Evolutionary conservation across 169 alveolate genomes (phyloP).

Genomic region (Cryptosporidium sp.): DNA sequence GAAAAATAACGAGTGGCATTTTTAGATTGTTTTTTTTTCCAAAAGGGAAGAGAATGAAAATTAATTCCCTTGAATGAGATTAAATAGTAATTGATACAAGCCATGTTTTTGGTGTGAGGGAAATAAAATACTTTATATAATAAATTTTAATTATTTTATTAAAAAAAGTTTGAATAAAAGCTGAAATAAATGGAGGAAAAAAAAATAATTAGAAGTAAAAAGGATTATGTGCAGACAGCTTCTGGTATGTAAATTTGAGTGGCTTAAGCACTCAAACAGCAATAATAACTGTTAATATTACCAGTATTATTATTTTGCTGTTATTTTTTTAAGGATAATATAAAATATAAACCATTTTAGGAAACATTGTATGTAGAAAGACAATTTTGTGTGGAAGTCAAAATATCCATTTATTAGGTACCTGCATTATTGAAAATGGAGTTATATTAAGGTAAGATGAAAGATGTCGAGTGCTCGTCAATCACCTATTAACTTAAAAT

Average conservation of each 20-base stretch:
- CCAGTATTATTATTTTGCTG: neutral
- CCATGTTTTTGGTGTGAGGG: neutral
- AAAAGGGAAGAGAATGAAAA: neutral
- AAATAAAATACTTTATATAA: neutral
- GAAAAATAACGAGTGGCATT: neutral
- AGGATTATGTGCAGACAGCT: conserved; percentile 72
- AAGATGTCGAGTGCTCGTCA: neutral
- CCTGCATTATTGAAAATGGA: conserved; percentile 67
- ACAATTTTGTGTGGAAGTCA: conserved; percentile 79
- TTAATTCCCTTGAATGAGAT: neutral
- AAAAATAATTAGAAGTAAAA: conserved; percentile 20
- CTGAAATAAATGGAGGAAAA: conserved; percentile 18
- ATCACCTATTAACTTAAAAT: neutral
- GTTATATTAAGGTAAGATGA: conserved; percentile 61
- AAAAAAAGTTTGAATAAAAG: neutral
- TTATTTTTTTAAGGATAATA: neutral
- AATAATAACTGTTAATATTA: neutral
- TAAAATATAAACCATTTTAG: conserved; percentile 12
- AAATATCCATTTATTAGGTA: conserved; percentile 78
- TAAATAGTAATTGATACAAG: neutral
- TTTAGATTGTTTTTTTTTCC: neutral
- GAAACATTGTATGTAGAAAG: conserved; percentile 76
- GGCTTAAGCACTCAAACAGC: neutral
- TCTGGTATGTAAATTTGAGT: conserved; percentile 46
- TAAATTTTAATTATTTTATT: neutral